A percentile compares a stretch with the other conserved stretches of the same genome.
These are phyloP conservation scores for Oenanthe javanica DNA, from an alignment of 140 eudicot species.

Conservation along the genomic window DNA sequence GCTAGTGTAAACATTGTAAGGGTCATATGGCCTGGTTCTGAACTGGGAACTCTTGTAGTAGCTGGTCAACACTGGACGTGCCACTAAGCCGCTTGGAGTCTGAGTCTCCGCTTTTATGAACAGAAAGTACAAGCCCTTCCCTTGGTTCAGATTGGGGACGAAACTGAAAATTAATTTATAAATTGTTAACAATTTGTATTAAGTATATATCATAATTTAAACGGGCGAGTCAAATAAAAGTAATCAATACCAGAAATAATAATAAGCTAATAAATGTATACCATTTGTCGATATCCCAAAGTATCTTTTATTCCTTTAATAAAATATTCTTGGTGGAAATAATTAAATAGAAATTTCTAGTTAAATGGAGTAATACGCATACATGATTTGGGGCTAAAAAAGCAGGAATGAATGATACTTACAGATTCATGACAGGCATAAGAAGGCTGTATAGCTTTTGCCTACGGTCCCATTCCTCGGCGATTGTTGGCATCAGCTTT, in stretches of 20 bases:
- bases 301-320: no score
- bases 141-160: conserved; percentile 70
- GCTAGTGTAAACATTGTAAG: conserved; percentile 72
- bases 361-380: no score
- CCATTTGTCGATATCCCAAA: no score
- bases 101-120: conserved; percentile 68
- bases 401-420: neutral
- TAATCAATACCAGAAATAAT: no score
- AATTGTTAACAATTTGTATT: neutral
- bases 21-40: conserved; percentile 66
- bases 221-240: neutral
- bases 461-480: conserved; percentile 61
- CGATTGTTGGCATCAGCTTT: conserved; percentile 80
- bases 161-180: conserved; percentile 26
- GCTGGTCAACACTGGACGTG: conserved; percentile 86
- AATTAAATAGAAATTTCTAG: no score
- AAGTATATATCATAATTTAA: neutral
- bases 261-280: no score
- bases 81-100: conserved; percentile 73
- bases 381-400: neutral
- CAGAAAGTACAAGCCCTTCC: conserved; percentile 67
- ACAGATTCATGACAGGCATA: conserved; percentile 79
- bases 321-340: no score
- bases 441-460: conserved; percentile 65
- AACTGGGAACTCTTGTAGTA: conserved; percentile 75